phyloP scores from a whole-genome alignment of 2,329 filamentous ascomycete species.

The Fusarium anthophilum region DNA sequence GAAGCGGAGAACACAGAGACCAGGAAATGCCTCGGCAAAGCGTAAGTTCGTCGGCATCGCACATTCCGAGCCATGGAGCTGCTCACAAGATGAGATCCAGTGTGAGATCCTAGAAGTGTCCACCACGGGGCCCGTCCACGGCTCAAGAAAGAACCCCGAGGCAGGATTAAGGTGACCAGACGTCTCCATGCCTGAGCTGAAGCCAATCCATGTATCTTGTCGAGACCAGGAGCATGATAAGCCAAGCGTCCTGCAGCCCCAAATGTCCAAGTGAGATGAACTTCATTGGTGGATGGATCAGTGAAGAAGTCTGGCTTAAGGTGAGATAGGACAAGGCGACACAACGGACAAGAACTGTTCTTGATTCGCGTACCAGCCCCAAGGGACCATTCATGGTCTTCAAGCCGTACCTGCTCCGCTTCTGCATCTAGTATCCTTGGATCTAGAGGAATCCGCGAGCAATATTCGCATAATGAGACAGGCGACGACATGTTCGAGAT shows the following conservation, averaged over 20 bases:
- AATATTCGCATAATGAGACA: neutral
- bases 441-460: neutral
- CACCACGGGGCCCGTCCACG: neutral
- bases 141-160: rapidly evolving
- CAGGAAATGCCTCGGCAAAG: rapidly evolving
- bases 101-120: neutral
- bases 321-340: neutral
- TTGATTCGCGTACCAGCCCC: rapidly evolving
- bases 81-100: neutral
- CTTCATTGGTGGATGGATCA: no score
- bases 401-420: no score
- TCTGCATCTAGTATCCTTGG: no score
- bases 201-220: no score
- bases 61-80: rapidly evolving
- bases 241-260: no score
- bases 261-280: no score
- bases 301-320: no score
- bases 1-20: rapidly evolving
- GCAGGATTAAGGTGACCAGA: rapidly evolving
- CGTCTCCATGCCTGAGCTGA: rapidly evolving
- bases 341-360: neutral
- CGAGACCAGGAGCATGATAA: no score
- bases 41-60: rapidly evolving
- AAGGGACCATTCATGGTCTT: no score
- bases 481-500: rapidly evolving